These are phyloP conservation scores for Cucurbita moschata DNA, from an alignment of 306 rosid genomes.

Conservation along the genomic window DNA sequence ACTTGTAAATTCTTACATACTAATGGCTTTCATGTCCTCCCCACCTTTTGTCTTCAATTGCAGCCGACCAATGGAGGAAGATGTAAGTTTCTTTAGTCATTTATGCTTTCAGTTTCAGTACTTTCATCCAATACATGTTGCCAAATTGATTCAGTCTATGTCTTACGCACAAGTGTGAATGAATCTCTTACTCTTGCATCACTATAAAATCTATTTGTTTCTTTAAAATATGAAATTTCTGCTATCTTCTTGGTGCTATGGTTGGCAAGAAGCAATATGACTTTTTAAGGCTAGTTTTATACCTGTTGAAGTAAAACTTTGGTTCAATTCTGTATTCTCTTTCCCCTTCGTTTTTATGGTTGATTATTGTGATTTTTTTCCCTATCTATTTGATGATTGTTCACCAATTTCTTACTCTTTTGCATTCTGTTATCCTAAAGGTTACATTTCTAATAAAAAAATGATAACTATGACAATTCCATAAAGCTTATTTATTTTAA, in stretches of 20 bases:
- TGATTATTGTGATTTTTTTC: not conserved
- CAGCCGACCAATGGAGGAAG: constrained; percentile 77
- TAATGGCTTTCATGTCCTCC: not conserved
- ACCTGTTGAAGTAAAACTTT: not conserved
- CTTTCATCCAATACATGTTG: not conserved
- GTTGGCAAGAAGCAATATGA: not conserved
- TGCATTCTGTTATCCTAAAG: not conserved
- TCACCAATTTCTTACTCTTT: not conserved
- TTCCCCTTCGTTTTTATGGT: not conserved
- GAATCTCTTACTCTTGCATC: not conserved
- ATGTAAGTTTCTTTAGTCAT: constrained; percentile 36
- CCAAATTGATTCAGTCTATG: not conserved
- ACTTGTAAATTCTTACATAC: not conserved
- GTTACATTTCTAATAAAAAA: not conserved
- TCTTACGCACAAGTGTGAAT: not conserved
- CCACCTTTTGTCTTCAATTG: not conserved
- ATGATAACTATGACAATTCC: not conserved
- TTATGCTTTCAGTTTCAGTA: not conserved
- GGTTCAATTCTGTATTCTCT: not conserved
- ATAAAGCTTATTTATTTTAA: not conserved
- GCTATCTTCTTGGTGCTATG: not conserved
- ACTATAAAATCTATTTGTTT: not conserved
- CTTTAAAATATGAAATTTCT: not conserved
- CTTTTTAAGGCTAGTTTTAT: not conserved
- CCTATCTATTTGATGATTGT: not conserved